Conservation (phyloP, 1,139 yeast genomes). For the Sugiyamaella xylanicola region DNA sequence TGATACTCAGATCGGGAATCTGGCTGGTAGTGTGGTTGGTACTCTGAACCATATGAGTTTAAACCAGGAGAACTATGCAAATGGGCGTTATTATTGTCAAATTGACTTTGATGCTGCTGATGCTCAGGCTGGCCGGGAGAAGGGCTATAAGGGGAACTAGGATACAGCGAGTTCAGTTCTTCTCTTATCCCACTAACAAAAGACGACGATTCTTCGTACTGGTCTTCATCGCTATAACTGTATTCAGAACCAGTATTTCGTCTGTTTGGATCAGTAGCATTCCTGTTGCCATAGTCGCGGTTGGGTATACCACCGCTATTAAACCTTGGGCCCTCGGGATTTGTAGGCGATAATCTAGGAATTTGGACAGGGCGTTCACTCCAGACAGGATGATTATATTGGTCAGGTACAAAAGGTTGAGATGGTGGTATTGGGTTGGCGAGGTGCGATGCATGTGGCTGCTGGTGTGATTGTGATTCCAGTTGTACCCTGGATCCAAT, state of each 20-base stretch:
- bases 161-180: conserved; percentile 21
- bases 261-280: background rate
- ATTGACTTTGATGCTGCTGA: too few relatives aligned
- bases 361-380: conserved; percentile 22
- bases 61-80: too few relatives aligned
- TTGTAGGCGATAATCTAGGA: conserved; percentile 23
- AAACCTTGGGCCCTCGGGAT: conserved; percentile 4
- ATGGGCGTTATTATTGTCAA: too few relatives aligned
- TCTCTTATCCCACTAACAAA: conserved; percentile 20
- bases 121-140: too few relatives aligned
- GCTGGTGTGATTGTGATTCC: background rate
- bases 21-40: background rate
- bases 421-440: background rate
- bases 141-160: background rate
- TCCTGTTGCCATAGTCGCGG: too few relatives aligned
- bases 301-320: conserved; percentile 4
- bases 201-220: conserved; percentile 20
- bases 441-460: conserved; percentile 1
- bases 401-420: conserved; percentile 20
- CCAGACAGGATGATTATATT: conserved; percentile 15
- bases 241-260: conserved; percentile 3
- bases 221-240: conserved; percentile 14
- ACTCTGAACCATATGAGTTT: background rate
- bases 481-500: background rate
- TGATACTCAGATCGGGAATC: background rate